Conservation (phyloP, 805 yeast species). For the Starmerella floricola region DNA sequence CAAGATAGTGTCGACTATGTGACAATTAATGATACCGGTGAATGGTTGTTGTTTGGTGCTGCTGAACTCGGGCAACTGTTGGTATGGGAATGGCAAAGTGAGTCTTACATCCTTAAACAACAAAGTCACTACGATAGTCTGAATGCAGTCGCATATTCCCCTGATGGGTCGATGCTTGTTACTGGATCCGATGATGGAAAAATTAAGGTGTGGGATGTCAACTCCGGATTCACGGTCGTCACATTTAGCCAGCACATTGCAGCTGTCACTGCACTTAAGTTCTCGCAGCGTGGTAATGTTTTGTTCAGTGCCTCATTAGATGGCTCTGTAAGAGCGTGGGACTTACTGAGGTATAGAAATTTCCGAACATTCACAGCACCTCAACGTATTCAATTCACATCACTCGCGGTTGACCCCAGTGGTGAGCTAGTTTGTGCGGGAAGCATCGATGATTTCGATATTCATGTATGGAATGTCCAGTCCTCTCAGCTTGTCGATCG, state of each 20-base stretch:
- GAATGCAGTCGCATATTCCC: constrained; percentile 75
- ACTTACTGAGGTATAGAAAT: constrained; percentile 79
- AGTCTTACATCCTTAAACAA: constrained; percentile 85
- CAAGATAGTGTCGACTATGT: constrained; percentile 80
- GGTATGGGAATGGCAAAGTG: constrained; percentile 98
- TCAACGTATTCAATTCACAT: constrained; percentile 71
- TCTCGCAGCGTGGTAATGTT: constrained; percentile 83
- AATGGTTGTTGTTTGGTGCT: constrained; percentile 95
- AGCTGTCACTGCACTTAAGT: constrained; percentile 75
- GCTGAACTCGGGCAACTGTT: constrained; percentile 79
- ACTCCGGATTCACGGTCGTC: constrained; percentile 81
- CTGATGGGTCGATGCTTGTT: constrained; percentile 84
- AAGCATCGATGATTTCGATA: constrained; percentile 75
- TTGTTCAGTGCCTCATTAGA: constrained; percentile 84
- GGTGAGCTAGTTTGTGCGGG: constrained; percentile 97
- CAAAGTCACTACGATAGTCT: constrained; percentile 94
- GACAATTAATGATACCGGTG: constrained; percentile 69
- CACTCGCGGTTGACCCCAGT: constrained; percentile 89
- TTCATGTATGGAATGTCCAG: constrained; percentile 95
- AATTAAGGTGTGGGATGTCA: constrained; percentile 90
- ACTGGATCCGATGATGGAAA: constrained; percentile 97
- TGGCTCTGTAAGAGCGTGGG: constrained; percentile 98
- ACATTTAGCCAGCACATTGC: constrained; percentile 87
- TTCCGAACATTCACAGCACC: constrained; percentile 92
- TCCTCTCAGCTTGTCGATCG: constrained; percentile 83